Percentiles rank a stretch among this genome's conserved stretches.
phyloP scores from a whole-genome alignment of 2,329 filamentous ascomycete genomes.

The Zymoseptoria brevis region DNA sequence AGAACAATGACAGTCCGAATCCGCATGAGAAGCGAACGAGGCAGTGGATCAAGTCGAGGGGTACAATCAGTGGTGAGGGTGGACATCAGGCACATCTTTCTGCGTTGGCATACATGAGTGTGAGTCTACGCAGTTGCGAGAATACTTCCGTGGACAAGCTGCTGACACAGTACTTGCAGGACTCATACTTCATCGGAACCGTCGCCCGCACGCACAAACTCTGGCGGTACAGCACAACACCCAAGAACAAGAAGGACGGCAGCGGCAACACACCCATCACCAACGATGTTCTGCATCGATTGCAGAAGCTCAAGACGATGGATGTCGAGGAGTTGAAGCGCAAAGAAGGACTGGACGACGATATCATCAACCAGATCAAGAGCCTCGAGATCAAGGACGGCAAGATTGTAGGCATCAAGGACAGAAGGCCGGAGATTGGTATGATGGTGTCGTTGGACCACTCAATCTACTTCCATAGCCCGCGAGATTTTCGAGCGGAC shows the following conservation, averaged over 20 bases:
- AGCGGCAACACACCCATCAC: constrained; percentile 22
- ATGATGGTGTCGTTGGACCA: constrained; percentile 83
- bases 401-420: constrained; percentile 41
- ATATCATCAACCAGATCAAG: constrained; percentile 46
- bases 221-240: constrained; percentile 55
- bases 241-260: constrained; percentile 15
- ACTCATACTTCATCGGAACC: constrained; percentile 89
- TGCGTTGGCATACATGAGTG: constrained; percentile 82
- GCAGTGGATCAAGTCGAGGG: constrained; percentile 66
- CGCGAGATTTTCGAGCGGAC: constrained; percentile 43
- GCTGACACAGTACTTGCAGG: constrained; percentile 30
- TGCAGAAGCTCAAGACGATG: constrained; percentile 39
- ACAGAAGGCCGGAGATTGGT: constrained; percentile 56
- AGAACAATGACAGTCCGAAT: constrained; percentile 45
- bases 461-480: constrained; percentile 48
- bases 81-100: constrained; percentile 74
- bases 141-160: background rate
- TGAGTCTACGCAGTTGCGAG: background rate
- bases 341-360: constrained; percentile 39
- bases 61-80: constrained; percentile 63
- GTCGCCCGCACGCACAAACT: constrained; percentile 72
- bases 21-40: constrained; percentile 59
- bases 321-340: constrained; percentile 37
- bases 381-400: constrained; percentile 32
- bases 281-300: constrained; percentile 31